Base-by-base conservation (phyloP, 495 filamentous ascomycete species). In the Jackrogersella minutella region DNA sequence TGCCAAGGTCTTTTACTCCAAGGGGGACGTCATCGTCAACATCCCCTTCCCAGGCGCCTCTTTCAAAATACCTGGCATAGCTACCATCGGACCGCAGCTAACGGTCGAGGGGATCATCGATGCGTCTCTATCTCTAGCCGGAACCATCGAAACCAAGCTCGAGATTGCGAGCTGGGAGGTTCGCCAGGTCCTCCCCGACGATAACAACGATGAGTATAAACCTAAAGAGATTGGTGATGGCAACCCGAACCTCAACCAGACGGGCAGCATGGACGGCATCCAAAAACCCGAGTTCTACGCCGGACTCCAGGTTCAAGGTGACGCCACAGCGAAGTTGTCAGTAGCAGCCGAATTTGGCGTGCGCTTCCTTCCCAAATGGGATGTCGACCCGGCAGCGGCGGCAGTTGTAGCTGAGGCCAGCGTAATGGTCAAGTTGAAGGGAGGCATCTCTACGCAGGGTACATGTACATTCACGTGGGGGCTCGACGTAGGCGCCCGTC, bases 41-140 rank as follows among this genome's bases (percentile, higher is more conserved):
- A 24, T 46, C 10, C 49, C 64, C 56, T 47, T 49, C 11, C 47
- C 37, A 2, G 72, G 74, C 16, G 76, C 75, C 0, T 66, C 62
- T 5, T 74, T 80, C 57, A 21, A 34, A 5, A 71, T 80, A 6
- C 78, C 77, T 0, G 75, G 75, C 0, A 69, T 80, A 22, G 64
- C 71, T 0, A 77, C 73, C 1, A 60, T 80, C n/a, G 77, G 77
- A 3, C 77, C 78, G 3, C 55, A 74, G 9, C 52, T 79, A 40
- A 66, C 58, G 8, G 19, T 80, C 13, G 36, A 64, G 19, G 75
- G 62, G 5, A 39, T 44, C 1, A 24, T 75, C 7, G 58, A 78
- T 13, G 67, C 54, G 10, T 31, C 21, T 0, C 9, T 72, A 17
- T 55, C 55, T 7, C 19, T 74, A 2, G 1, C 11, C 0, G 46